phyloP scores from a whole-genome alignment of 441 rosid species.

The Gossypium davidsonii region DNA sequence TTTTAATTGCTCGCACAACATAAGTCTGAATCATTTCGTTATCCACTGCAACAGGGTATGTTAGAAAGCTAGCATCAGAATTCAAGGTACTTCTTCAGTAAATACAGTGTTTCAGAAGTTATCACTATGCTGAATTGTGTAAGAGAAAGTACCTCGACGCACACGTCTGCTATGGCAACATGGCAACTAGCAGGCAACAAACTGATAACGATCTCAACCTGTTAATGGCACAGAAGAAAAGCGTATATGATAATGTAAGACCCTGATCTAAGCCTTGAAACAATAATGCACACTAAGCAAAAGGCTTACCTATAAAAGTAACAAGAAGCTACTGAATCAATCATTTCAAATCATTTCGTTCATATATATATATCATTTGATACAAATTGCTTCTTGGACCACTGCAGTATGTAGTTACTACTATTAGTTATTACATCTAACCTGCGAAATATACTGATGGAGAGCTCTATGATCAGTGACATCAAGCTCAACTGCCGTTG shows the following conservation, averaged over 20 bases:
- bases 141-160: slow-evolving; percentile 53
- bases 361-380: neutral
- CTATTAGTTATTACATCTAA: slow-evolving; percentile 14
- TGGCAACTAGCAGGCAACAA: slow-evolving; percentile 80
- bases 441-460: slow-evolving; percentile 64
- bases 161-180: slow-evolving; percentile 53
- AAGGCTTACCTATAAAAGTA: neutral
- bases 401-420: neutral
- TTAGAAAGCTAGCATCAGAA: too few relatives aligned
- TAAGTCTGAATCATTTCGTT: too few relatives aligned
- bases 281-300: neutral
- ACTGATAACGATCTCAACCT: slow-evolving; percentile 87
- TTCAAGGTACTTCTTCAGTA: too few relatives aligned
- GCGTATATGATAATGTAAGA: neutral
- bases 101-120: neutral
- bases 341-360: neutral
- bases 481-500: slow-evolving; percentile 70
- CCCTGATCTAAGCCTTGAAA: neutral
- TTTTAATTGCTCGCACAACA: too few relatives aligned
- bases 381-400: neutral
- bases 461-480: slow-evolving; percentile 65
- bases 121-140: neutral
- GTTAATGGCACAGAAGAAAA: slow-evolving; percentile 21
- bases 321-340: neutral
- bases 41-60: too few relatives aligned